Conservation (phyloP, 2,329 filamentous ascomycete genomes). For the Chaetomiaceae sp. region DNA sequence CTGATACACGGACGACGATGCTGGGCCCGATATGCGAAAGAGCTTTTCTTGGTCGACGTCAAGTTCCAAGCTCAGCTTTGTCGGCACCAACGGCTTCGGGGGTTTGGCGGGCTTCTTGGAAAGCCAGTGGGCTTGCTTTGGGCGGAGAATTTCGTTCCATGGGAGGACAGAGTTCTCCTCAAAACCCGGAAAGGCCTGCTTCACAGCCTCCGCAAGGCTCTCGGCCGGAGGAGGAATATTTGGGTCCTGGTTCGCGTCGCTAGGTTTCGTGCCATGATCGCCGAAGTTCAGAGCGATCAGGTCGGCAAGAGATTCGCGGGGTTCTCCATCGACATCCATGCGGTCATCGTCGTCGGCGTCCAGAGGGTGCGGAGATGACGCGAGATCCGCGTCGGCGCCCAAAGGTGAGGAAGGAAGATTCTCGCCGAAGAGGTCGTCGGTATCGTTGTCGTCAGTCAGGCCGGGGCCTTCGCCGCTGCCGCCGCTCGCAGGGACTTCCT, state of each 20-base stretch:
- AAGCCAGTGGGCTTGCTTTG: slow-evolving; percentile 71
- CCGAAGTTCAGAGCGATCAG: slow-evolving; percentile 38
- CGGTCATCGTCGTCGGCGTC: slow-evolving; percentile 27
- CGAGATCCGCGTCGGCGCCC: slow-evolving; percentile 35
- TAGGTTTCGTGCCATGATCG: slow-evolving; percentile 40
- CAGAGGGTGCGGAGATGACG: slow-evolving; percentile 28
- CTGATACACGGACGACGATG: slow-evolving; percentile 48
- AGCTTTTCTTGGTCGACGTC: slow-evolving; percentile 79
- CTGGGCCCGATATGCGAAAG: slow-evolving; percentile 69
- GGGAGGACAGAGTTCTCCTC: slow-evolving; percentile 68
- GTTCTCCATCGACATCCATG: slow-evolving; percentile 30
- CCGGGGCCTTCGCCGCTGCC: slow-evolving; percentile 46
- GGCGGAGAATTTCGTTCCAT: slow-evolving; percentile 78
- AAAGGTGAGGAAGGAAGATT: slow-evolving; percentile 40
- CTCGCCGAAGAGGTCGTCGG: slow-evolving; percentile 65
- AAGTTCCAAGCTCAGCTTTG: slow-evolving; percentile 83
- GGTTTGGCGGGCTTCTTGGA: slow-evolving; percentile 74
- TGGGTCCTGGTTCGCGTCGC: slow-evolving; percentile 52
- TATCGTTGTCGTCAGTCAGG: slow-evolving; percentile 56
- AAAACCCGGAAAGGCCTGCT: slow-evolving; percentile 77
- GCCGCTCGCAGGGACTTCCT: slow-evolving; percentile 52
- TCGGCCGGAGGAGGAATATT: slow-evolving; percentile 65
- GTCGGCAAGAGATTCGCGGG: slow-evolving; percentile 36
- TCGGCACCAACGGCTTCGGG: slow-evolving; percentile 76
- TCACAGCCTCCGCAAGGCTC: slow-evolving; percentile 69